phyloP scores from a whole-genome alignment of 805 yeast genomes.

The Starmera pachycereana region DNA sequence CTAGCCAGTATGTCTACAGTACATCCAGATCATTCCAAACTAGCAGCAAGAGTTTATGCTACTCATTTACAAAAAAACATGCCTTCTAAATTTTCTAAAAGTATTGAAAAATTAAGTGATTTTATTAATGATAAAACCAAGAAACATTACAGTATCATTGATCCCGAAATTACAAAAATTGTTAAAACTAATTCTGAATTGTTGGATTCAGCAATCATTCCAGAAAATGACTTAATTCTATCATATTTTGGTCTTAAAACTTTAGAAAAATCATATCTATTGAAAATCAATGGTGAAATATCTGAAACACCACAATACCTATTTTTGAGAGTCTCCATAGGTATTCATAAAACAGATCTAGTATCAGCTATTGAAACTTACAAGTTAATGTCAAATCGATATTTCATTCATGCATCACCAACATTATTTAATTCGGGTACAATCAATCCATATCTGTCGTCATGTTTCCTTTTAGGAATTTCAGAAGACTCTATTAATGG shows the following conservation, averaged over 20 bases:
- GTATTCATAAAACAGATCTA: slow-evolving; percentile 70
- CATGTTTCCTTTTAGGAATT: slow-evolving; percentile 88
- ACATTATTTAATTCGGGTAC: slow-evolving; percentile 93
- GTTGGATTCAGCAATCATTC: slow-evolving; percentile 63
- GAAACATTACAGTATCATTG: slow-evolving; percentile 47
- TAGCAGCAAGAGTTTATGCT: slow-evolving; percentile 95
- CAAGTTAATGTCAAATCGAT: slow-evolving; percentile 75
- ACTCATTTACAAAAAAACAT: slow-evolving; percentile 92
- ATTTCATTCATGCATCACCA: slow-evolving; percentile 94
- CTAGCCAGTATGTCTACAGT: slow-evolving; percentile 96
- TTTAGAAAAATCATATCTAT: slow-evolving; percentile 73
- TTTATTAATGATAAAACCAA: slow-evolving; percentile 77
- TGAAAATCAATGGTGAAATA: slow-evolving; percentile 49
- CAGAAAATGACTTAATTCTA: slow-evolving; percentile 67
- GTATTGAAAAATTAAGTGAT: slow-evolving; percentile 57
- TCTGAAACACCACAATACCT: slow-evolving; percentile 90
- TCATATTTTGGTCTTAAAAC: slow-evolving; percentile 89
- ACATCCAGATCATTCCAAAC: slow-evolving; percentile 91
- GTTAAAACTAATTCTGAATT: slow-evolving; percentile 55
- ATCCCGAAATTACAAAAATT: slow-evolving; percentile 50
- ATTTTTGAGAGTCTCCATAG: slow-evolving; percentile 86
- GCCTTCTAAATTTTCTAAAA: slow-evolving; percentile 72
- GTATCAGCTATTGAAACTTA: slow-evolving; percentile 72
- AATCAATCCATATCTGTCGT: slow-evolving; percentile 73
- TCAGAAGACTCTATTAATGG: slow-evolving; percentile 94